These are phyloP conservation scores for Zasmidium cellare DNA, from an alignment of 2,329 filamentous ascomycete species.

Conservation along the genomic window DNA sequence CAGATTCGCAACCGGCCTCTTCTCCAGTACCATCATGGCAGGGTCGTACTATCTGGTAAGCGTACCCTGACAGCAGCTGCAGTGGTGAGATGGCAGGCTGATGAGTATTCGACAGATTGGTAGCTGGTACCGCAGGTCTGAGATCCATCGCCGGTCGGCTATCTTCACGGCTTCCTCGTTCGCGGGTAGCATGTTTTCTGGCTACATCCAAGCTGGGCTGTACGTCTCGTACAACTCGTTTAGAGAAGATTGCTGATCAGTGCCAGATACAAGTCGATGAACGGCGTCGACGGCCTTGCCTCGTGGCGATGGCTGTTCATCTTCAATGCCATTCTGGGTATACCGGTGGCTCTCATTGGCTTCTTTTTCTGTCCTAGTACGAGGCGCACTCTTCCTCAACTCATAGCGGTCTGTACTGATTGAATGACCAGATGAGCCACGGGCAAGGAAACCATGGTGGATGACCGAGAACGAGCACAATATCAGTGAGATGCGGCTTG, in stretches of 20 bases:
- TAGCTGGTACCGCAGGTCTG: constrained; percentile 5
- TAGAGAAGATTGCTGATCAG: no score
- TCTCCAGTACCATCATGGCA: no score
- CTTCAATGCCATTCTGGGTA: constrained; percentile 2
- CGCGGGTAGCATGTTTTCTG: constrained; percentile 4
- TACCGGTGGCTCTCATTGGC: constrained; percentile 6
- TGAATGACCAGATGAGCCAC: background rate
- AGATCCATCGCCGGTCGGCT: constrained; percentile 1
- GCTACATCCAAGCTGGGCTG: constrained; percentile 6
- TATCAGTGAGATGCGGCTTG: background rate
- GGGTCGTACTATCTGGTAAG: no score
- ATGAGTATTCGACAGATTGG: background rate
- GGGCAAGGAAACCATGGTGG: constrained; percentile 4
- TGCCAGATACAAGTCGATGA: background rate
- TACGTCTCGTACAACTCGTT: constrained; percentile 7
- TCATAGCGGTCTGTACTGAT: background rate
- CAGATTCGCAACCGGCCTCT: no score
- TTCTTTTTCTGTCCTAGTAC: background rate
- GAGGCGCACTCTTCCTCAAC: no score
- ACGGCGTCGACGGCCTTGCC: background rate
- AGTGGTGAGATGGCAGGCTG: no score
- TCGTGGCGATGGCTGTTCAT: constrained; percentile 11
- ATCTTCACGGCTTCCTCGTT: constrained; percentile 1
- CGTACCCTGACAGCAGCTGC: no score
- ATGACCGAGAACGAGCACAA: constrained; percentile 1